phyloP scores from a whole-genome alignment of 129 eudicot species.

The Ambrosia trifida region DNA sequence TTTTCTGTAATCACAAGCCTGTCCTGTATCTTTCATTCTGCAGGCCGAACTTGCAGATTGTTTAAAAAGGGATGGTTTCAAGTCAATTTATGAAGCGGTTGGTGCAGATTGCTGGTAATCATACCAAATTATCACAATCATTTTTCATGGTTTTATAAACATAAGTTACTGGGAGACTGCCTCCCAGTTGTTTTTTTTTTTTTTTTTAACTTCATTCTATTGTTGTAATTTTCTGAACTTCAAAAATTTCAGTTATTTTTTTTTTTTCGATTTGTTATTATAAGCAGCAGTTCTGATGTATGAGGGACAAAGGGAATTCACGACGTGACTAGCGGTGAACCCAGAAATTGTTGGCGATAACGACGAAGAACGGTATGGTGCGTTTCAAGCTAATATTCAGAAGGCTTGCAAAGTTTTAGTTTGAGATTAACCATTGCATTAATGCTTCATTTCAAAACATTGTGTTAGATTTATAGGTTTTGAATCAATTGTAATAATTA shows the following conservation, averaged over 20 bases:
- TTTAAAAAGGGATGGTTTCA: constrained; percentile 83
- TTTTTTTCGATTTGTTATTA: too few relatives aligned
- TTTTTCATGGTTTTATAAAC: constrained; percentile 12
- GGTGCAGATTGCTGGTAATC: constrained; percentile 72
- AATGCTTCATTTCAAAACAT: constrained; percentile 4
- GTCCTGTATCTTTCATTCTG: background rate
- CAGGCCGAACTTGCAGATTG: constrained; percentile 88
- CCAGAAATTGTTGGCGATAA: too few relatives aligned
- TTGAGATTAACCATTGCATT: background rate
- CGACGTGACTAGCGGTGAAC: too few relatives aligned
- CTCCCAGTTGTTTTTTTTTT: background rate
- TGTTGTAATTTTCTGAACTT: too few relatives aligned
- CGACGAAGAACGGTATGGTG: too few relatives aligned
- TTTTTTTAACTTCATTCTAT: too few relatives aligned
- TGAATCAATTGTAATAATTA: background rate
- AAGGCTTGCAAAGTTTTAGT: background rate
- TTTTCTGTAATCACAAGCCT: background rate
- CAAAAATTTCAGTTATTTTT: too few relatives aligned
- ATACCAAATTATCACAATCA: constrained; percentile 2
- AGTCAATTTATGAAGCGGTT: constrained; percentile 73
- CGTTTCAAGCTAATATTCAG: background rate
- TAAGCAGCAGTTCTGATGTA: too few relatives aligned
- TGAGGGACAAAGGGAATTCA: too few relatives aligned
- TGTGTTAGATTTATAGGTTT: constrained; percentile 4
- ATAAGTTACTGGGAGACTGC: background rate